Evolutionary conservation across 306 rosid genomes (phyloP).

Genomic region (Luffa acutangula): DNA sequence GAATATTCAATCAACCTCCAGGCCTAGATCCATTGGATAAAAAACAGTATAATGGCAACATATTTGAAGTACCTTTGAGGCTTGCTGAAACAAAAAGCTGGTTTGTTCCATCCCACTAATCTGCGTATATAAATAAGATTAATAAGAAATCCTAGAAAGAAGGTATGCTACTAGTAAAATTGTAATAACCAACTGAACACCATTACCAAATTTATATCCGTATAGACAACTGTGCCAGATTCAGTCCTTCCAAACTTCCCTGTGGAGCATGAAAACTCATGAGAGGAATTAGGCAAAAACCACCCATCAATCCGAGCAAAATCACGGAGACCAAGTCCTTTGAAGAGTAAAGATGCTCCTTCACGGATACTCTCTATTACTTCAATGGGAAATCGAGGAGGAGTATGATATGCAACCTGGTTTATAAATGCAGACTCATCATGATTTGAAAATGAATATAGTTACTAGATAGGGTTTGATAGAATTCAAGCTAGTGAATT

Average conservation of each 20-base stretch:
- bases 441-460: neutral
- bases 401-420: conserved; percentile 94
- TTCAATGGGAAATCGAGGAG: conserved; percentile 75
- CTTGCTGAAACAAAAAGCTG: conserved; percentile 95
- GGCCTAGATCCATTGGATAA: neutral
- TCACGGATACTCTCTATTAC: conserved; percentile 62
- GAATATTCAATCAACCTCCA: neutral
- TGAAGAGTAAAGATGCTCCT: conserved; percentile 78
- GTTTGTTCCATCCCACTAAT: conserved; percentile 99
- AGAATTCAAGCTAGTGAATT: neutral
- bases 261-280: conserved; percentile 29
- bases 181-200: neutral
- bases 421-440: conserved; percentile 11
- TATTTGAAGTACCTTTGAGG: conserved; percentile 63
- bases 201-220: conserved; percentile 86
- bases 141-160: conserved; percentile 7
- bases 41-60: conserved; percentile 7
- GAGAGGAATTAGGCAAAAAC: conserved; percentile 60
- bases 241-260: conserved; percentile 53
- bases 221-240: conserved; percentile 60
- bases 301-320: conserved; percentile 97
- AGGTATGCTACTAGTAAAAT: neutral
- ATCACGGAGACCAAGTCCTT: conserved; percentile 55
- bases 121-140: conserved; percentile 32
- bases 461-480: neutral